Conservation (phyloP, 2,329 filamentous ascomycete genomes). For the Gremmenia infestans region DNA sequence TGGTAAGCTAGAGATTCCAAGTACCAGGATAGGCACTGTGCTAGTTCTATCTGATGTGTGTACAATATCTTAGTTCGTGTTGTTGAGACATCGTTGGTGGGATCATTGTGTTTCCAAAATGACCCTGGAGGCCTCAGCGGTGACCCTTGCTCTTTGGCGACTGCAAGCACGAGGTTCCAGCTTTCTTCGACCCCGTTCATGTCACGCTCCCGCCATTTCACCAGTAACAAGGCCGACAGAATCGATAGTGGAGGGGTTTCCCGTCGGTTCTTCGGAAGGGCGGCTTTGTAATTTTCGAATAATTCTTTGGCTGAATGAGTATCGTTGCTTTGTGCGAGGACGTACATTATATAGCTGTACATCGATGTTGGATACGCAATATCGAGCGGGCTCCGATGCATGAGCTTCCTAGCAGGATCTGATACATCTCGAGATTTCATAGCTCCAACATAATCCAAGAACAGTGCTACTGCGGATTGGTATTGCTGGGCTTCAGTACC, state of each 20-base stretch:
- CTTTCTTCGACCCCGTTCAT: constrained; percentile 57
- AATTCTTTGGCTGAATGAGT: constrained; percentile 48
- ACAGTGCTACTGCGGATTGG: constrained; percentile 23
- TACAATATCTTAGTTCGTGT: constrained; percentile 7
- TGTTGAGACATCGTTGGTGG: constrained; percentile 6
- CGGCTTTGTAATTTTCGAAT: constrained; percentile 47
- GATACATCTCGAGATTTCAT: constrained; percentile 26
- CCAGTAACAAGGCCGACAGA: constrained; percentile 62
- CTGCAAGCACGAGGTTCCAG: constrained; percentile 59
- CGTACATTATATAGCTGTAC: constrained; percentile 50
- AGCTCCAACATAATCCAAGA: constrained; percentile 18
- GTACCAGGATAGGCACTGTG: constrained; percentile 40
- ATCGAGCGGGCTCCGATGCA: constrained; percentile 18
- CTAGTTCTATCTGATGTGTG: constrained; percentile 37
- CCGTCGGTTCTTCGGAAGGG: constrained; percentile 34
- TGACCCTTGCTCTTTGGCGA: constrained; percentile 42
- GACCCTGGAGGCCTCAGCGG: constrained; percentile 18
- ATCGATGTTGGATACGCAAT: constrained; percentile 34
- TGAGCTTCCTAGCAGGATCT: constrained; percentile 22
- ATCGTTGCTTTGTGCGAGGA: constrained; percentile 44
- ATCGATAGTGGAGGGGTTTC: constrained; percentile 47
- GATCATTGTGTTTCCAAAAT: constrained; percentile 7
- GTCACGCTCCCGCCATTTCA: constrained; percentile 52
- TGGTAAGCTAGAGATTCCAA: constrained; percentile 47
- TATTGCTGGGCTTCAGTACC: constrained; percentile 20